Evolutionary conservation across 2,329 filamentous ascomycete genomes (phyloP).

Genomic region (Fusarium longipes): DNA sequence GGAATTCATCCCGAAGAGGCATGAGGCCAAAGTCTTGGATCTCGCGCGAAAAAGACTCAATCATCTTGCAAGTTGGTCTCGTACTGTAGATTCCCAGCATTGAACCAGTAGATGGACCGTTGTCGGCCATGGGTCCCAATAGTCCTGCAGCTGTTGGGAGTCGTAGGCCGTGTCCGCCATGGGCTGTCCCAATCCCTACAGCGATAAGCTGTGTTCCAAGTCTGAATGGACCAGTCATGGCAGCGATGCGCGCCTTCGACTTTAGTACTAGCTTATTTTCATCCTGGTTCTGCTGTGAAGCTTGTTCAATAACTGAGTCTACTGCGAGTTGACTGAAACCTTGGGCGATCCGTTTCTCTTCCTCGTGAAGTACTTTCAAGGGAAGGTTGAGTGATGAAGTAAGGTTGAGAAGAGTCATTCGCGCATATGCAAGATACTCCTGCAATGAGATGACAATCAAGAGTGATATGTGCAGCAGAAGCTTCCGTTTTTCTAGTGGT

Average conservation of each 20-base stretch:
- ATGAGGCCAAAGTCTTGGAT: constrained; percentile 91
- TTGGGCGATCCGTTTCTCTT: constrained; percentile 80
- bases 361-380: constrained; percentile 70
- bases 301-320: constrained; percentile 49
- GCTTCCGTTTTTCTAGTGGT: constrained; percentile 68
- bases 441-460: constrained; percentile 80
- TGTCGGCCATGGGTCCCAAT: constrained; percentile 83
- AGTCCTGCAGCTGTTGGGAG: constrained; percentile 80
- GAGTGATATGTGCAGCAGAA: constrained; percentile 78
- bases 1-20: constrained; percentile 68
- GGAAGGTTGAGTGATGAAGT: constrained; percentile 78
- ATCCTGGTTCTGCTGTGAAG: constrained; percentile 58
- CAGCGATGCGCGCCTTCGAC: constrained; percentile 73
- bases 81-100: constrained; percentile 93
- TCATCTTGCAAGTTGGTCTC: constrained; percentile 84
- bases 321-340: constrained; percentile 80
- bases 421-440: constrained; percentile 79
- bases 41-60: constrained; percentile 87
- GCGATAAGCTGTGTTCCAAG: constrained; percentile 81
- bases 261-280: constrained; percentile 71
- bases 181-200: constrained; percentile 81
- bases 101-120: constrained; percentile 80
- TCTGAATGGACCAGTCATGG: constrained; percentile 61
- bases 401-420: constrained; percentile 76
- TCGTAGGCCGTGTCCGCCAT: constrained; percentile 80